Evolutionary conservation across 1,139 yeast species (phyloP).

Genomic region (Protomyces macrosporus): DNA sequence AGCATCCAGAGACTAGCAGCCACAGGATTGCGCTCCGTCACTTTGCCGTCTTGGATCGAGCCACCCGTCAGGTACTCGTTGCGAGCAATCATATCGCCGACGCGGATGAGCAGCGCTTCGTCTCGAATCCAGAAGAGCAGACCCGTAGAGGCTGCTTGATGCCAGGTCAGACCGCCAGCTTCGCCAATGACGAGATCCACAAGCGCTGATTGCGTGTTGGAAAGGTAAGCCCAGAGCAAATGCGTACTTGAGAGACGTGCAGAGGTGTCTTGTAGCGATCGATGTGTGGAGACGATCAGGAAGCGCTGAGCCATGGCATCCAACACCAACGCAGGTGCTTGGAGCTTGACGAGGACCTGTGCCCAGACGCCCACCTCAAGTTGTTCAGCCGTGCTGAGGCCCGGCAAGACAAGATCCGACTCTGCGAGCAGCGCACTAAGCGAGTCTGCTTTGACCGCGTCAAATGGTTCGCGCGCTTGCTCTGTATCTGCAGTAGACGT

Average conservation of each 20-base stretch:
- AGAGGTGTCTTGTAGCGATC: neutral
- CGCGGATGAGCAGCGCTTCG: conserved; percentile 45
- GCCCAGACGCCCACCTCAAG: neutral
- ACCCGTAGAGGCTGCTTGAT: conserved; percentile 55
- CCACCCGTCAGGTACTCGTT: conserved; percentile 46
- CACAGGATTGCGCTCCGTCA: conserved; percentile 58
- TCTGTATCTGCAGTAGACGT: neutral
- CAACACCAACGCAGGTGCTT: neutral
- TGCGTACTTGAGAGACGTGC: conserved; percentile 41
- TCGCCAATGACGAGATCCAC: conserved; percentile 51
- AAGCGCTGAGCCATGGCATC: conserved; percentile 13
- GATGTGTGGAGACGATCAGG: neutral
- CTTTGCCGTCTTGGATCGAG: conserved; percentile 41
- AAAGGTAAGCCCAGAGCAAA: conserved; percentile 67
- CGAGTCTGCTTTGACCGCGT: conserved; percentile 2
- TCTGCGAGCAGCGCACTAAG: conserved; percentile 1
- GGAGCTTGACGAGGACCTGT: neutral
- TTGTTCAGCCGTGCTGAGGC: neutral
- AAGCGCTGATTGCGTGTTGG: conserved; percentile 54
- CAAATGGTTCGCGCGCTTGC: neutral
- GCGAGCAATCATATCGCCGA: conserved; percentile 48
- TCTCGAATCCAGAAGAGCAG: conserved; percentile 67
- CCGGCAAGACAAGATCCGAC: neutral
- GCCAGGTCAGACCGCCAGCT: conserved; percentile 52
- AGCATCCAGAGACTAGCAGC: conserved; percentile 68